Conservation (phyloP, 768 basidiomycete species). For the Hericium rajendrae region DNA sequence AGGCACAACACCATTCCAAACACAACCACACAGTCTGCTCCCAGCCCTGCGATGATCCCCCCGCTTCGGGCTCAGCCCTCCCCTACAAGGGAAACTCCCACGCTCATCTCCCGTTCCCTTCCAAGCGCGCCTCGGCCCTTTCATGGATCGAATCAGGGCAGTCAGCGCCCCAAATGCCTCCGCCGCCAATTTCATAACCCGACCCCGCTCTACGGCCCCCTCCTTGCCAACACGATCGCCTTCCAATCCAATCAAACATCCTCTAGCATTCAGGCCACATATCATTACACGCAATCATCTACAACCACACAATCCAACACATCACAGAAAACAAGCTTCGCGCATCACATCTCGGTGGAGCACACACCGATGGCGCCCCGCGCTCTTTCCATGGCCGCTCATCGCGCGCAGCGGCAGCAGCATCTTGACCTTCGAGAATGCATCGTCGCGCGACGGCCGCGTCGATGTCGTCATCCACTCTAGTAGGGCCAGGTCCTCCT, state of each 20-base stretch:
- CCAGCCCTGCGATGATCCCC: not conserved
- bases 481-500: not conserved
- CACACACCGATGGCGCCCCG: slow-evolving; percentile 9
- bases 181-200: not conserved
- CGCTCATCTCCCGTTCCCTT: not conserved
- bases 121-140: not conserved
- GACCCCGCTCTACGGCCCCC: slow-evolving; percentile 7
- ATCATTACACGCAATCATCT: not conserved
- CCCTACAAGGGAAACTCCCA: not conserved
- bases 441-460: not conserved
- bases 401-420: not conserved
- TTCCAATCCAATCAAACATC: not conserved
- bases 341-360: not conserved
- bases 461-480: not conserved
- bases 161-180: not conserved
- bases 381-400: slow-evolving; percentile 2
- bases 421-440: slow-evolving; percentile 10
- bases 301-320: not conserved
- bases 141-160: not conserved
- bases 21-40: slow-evolving; percentile 12
- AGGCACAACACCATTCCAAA: slow-evolving; percentile 14
- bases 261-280: not conserved
- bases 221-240: not conserved
- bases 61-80: not conserved
- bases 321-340: not conserved